Conservation (phyloP, 306 rosid species). For the Pueraria montana region DNA sequence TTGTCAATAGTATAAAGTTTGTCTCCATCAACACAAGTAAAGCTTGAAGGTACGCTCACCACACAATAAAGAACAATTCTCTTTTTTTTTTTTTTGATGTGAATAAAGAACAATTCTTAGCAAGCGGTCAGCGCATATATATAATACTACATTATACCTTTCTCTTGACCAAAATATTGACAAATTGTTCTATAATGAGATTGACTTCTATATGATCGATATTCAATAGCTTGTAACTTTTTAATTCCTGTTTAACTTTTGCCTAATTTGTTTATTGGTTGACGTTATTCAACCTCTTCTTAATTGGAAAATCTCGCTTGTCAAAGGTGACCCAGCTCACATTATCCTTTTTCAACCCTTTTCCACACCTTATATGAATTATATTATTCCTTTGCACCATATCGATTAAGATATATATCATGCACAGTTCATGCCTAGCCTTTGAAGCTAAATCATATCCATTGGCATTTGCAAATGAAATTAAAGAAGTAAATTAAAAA, state of each 20-base stretch:
- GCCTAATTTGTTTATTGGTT: not conserved
- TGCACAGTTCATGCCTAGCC: not conserved
- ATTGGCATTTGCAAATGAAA: conserved; percentile 11
- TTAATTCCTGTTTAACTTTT: conserved; percentile 16
- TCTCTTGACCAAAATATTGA: conserved; percentile 3
- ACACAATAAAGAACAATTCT: not conserved
- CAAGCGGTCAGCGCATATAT: not conserved
- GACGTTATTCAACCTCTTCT: conserved; percentile 1
- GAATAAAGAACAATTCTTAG: not conserved
- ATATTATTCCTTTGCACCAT: conserved; percentile 3
- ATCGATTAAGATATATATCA: conserved; percentile 6
- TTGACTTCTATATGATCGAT: not conserved
- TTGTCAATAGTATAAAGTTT: not conserved
- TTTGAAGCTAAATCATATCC: not conserved
- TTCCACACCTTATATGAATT: not conserved
- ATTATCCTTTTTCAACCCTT: not conserved
- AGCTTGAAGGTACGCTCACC: not conserved
- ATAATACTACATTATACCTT: not conserved
- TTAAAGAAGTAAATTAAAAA: not conserved
- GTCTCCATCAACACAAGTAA: conserved; percentile 4
- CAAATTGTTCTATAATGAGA: conserved; percentile 12
- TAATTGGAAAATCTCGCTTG: not conserved
- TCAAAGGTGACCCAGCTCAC: not conserved
- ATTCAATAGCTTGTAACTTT: not conserved
- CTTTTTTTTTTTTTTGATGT: no score